phyloP scores from a whole-genome alignment of 257 asterid species.

The Thymus quinquecostatus region DNA sequence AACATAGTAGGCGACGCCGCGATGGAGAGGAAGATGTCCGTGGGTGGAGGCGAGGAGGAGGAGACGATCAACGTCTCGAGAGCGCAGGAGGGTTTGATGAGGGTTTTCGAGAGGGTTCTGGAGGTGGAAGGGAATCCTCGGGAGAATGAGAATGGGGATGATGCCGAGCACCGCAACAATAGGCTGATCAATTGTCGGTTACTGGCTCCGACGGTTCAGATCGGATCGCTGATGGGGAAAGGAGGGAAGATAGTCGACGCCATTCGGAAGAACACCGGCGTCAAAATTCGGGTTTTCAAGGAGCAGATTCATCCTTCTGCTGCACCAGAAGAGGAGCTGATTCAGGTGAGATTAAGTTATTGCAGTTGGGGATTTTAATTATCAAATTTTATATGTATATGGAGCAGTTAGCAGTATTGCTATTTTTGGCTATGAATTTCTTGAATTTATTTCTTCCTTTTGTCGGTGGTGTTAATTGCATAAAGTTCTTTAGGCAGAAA shows the following conservation, averaged over 20 bases:
- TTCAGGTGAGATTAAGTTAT: conserved; percentile 45
- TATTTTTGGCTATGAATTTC: conserved; percentile 5
- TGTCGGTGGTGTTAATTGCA: conserved; percentile 11
- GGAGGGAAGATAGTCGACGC: conserved; percentile 49
- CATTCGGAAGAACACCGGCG: conserved; percentile 51
- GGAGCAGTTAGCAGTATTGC: background rate
- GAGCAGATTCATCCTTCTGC: conserved; percentile 59
- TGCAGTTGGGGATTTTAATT: conserved; percentile 5
- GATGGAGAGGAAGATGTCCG: conserved; percentile 36
- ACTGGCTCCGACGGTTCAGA: conserved; percentile 44
- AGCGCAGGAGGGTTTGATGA: conserved; percentile 61
- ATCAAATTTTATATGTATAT: background rate
- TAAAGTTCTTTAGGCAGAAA: background rate
- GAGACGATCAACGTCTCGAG: conserved; percentile 42
- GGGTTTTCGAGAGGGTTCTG: conserved; percentile 63
- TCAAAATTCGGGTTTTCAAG: conserved; percentile 49
- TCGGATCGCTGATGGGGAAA: conserved; percentile 58
- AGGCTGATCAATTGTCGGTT: conserved; percentile 50
- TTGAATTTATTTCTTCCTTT: background rate
- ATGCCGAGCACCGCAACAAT: conserved; percentile 10
- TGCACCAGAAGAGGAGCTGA: conserved; percentile 49
- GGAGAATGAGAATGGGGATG: conserved; percentile 25
- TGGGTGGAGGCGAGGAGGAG: conserved; percentile 30
- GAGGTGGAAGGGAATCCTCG: conserved; percentile 47
- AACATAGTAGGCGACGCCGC: conserved; percentile 49